These are phyloP conservation scores for Suhomyces sp. DNA, from an alignment of 805 yeast genomes.

Conservation along the genomic window DNA sequence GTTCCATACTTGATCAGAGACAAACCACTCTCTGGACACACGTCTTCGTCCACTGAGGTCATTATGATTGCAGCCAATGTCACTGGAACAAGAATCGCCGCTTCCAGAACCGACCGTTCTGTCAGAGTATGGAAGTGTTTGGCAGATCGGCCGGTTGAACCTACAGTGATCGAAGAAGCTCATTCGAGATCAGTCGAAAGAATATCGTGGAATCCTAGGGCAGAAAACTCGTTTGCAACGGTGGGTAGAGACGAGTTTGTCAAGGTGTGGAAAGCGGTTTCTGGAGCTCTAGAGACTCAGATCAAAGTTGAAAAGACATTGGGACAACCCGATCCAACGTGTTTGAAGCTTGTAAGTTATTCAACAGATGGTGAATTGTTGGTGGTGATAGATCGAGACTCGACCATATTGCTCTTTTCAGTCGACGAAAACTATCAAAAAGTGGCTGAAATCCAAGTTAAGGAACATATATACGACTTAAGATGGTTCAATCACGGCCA, in stretches of 20 bases:
- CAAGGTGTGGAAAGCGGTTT: conserved; percentile 46
- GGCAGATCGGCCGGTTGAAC: conserved; percentile 31
- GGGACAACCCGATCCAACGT: conserved; percentile 12
- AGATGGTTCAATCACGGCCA: conserved; percentile 48
- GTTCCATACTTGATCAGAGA: conserved; percentile 8
- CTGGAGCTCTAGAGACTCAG: conserved; percentile 31
- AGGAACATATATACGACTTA: conserved; percentile 38
- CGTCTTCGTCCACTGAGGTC: conserved; percentile 28
- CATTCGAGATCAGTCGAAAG: conserved; percentile 41
- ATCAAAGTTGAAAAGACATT: conserved; percentile 25
- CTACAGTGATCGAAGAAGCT: conserved; percentile 39
- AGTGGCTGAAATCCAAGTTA: conserved; percentile 21
- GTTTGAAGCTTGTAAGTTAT: conserved; percentile 28
- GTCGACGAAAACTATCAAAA: conserved; percentile 29
- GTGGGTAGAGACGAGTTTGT: conserved; percentile 49
- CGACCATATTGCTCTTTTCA: conserved; percentile 36
- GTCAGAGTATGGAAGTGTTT: conserved; percentile 40
- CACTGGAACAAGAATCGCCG: conserved; percentile 43
- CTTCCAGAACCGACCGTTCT: conserved; percentile 43
- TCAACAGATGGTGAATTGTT: conserved; percentile 49
- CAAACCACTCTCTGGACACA: conserved; percentile 16
- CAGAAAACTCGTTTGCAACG: conserved; percentile 46
- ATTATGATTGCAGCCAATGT: conserved; percentile 38
- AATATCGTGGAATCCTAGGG: conserved; percentile 50
- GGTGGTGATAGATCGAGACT: conserved; percentile 42